Percentiles rank a stretch among this genome's conserved stretches.
phyloP scores from a whole-genome alignment of 768 basidiomycete species.

The Royoungia palumana region DNA sequence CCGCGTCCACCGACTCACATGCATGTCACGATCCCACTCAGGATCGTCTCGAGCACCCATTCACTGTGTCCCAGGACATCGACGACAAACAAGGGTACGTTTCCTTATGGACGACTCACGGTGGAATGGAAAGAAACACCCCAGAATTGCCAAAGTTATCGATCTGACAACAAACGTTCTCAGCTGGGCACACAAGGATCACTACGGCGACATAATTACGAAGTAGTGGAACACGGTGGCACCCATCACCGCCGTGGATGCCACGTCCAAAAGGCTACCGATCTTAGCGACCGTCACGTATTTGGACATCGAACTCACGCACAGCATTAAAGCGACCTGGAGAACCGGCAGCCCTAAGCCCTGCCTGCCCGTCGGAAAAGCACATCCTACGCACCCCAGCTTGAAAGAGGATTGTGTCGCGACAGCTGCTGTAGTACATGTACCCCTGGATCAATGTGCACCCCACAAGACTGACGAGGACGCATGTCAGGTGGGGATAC shows the following conservation, averaged over 20 bases:
- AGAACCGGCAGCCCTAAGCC: too few relatives aligned
- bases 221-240: slow-evolving; percentile 1
- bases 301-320: too few relatives aligned
- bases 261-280: not conserved
- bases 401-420: too few relatives aligned
- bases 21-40: slow-evolving; percentile 1
- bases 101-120: not conserved
- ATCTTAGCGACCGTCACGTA: too few relatives aligned
- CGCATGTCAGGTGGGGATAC: not conserved
- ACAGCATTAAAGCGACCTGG: slow-evolving; percentile 2
- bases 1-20: not conserved
- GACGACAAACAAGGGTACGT: not conserved
- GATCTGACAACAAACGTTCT: not conserved
- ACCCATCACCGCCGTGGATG: slow-evolving; percentile 2
- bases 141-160: not conserved
- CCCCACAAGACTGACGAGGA: not conserved
- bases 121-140: not conserved
- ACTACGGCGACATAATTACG: not conserved
- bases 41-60: not conserved
- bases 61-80: not conserved
- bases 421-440: not conserved
- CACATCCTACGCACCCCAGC: too few relatives aligned
- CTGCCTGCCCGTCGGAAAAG: too few relatives aligned
- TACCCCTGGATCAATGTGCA: slow-evolving; percentile 6
- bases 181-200: too few relatives aligned